These are phyloP conservation scores for Chlorociboria aeruginascens DNA, from an alignment of 495 filamentous ascomycete genomes.

Conservation along the genomic window DNA sequence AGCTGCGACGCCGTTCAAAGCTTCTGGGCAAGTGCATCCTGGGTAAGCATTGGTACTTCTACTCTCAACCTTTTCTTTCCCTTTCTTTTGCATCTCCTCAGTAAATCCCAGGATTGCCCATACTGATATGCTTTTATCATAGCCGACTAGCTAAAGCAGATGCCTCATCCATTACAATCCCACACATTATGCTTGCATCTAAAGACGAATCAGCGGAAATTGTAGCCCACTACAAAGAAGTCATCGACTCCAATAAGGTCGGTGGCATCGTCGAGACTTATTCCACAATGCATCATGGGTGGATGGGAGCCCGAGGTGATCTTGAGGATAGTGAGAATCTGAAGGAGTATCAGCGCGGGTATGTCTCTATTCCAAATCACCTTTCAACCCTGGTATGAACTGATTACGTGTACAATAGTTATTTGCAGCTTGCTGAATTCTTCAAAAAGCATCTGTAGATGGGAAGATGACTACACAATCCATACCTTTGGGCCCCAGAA, in stretches of 20 bases:
- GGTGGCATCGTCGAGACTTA: constrained; percentile 37
- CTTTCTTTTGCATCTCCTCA: too few species aligned
- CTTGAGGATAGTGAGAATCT: constrained; percentile 33
- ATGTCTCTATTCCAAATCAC: constrained; percentile 4
- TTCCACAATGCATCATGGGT: constrained; percentile 42
- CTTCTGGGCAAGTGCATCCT: constrained; percentile 36
- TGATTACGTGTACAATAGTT: too few species aligned
- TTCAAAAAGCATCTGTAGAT: too few species aligned
- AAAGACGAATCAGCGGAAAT: constrained; percentile 35
- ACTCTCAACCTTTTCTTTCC: too few species aligned
- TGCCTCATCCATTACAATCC: constrained; percentile 32
- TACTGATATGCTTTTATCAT: neutral
- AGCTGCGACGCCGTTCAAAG: constrained; percentile 29
- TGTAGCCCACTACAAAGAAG: constrained; percentile 27
- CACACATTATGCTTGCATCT: constrained; percentile 40
- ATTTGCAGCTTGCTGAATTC: too few species aligned
- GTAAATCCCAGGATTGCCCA: neutral
- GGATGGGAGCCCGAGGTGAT: constrained; percentile 48
- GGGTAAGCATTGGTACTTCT: constrained; percentile 20
- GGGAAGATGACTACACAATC: too few species aligned
- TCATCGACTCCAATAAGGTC: constrained; percentile 24
- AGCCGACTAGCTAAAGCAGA: constrained; percentile 27
- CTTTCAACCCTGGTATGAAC: too few species aligned
- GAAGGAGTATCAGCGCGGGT: constrained; percentile 41
- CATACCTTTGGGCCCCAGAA: too few species aligned